These are phyloP conservation scores for Claviceps humidiphila DNA, from an alignment of 2,329 filamentous ascomycete species.

Conservation along the genomic window DNA sequence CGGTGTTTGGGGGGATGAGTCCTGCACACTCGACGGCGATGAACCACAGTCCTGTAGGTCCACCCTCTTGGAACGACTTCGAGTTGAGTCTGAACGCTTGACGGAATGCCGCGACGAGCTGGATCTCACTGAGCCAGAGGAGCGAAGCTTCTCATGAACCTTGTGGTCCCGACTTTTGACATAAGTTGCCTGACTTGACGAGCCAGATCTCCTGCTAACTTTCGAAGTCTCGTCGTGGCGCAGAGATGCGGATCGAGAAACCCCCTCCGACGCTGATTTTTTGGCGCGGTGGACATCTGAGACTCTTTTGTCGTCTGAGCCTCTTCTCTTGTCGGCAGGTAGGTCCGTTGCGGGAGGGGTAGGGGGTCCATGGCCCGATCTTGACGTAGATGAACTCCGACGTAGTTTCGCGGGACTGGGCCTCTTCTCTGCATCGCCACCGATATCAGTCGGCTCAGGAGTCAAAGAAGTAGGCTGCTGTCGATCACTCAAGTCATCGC, in stretches of 20 bases:
- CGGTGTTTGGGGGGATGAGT: slow-evolving; percentile 49
- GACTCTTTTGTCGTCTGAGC: slow-evolving; percentile 21
- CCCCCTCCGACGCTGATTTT: slow-evolving; percentile 30
- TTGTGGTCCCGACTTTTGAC: slow-evolving; percentile 25
- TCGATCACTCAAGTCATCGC: slow-evolving; percentile 32
- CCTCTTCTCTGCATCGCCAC: slow-evolving; percentile 29
- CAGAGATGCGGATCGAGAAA: slow-evolving; percentile 29
- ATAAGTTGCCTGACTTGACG: slow-evolving; percentile 45
- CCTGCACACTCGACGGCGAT: slow-evolving; percentile 33
- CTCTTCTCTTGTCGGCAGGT: slow-evolving; percentile 28
- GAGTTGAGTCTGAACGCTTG: slow-evolving; percentile 26
- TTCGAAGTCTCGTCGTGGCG: slow-evolving; percentile 37
- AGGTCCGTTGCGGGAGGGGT: slow-evolving; percentile 52
- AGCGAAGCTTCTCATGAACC: slow-evolving; percentile 23
- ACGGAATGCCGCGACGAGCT: slow-evolving; percentile 21
- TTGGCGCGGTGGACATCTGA: slow-evolving; percentile 21
- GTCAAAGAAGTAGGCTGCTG: slow-evolving; percentile 37
- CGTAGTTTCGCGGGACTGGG: slow-evolving; percentile 35
- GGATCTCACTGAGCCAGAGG: slow-evolving; percentile 21
- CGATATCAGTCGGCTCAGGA: slow-evolving; percentile 59
- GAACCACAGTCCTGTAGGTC: slow-evolving; percentile 29
- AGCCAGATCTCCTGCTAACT: slow-evolving; percentile 39
- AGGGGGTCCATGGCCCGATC: slow-evolving; percentile 38
- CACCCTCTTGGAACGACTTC: slow-evolving; percentile 21
- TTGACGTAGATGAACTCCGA: slow-evolving; percentile 22